These are phyloP conservation scores for Syzygium aromaticum DNA, from an alignment of 345 rosid genomes.

Conservation along the genomic window DNA sequence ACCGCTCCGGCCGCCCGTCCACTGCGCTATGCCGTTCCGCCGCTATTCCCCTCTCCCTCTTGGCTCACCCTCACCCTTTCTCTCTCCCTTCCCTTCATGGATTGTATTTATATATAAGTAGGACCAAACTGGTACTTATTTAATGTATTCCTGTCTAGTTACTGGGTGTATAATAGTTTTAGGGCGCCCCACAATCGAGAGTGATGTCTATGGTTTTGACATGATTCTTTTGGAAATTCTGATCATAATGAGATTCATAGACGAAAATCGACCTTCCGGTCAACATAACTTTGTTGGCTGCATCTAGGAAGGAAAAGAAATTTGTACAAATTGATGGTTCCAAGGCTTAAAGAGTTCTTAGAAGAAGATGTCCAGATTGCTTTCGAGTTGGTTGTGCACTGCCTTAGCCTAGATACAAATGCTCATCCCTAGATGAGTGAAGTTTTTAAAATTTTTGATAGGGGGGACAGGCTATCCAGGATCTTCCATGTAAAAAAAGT, in stretches of 20 bases:
- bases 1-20: too few relatives aligned
- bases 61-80: too few relatives aligned
- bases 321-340: slow-evolving; percentile 58
- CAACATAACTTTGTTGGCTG: slow-evolving; percentile 72
- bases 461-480: slow-evolving; percentile 36
- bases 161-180: background rate
- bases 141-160: background rate
- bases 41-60: too few relatives aligned
- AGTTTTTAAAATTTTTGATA: slow-evolving; percentile 52
- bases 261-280: slow-evolving; percentile 73
- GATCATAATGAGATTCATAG: slow-evolving; percentile 69
- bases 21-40: too few relatives aligned
- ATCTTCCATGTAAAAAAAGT: slow-evolving; percentile 43
- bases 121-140: background rate
- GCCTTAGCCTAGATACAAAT: slow-evolving; percentile 81
- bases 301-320: slow-evolving; percentile 66
- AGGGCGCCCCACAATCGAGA: slow-evolving; percentile 65
- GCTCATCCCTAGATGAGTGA: slow-evolving; percentile 75
- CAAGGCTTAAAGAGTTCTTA: slow-evolving; percentile 82
- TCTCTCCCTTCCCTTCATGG: too few relatives aligned
- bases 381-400: slow-evolving; percentile 57
- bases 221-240: slow-evolving; percentile 67
- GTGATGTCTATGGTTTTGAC: slow-evolving; percentile 77
- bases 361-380: slow-evolving; percentile 78
- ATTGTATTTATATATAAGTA: background rate